Base-by-base conservation (phyloP, 2,329 filamentous ascomycete species). In the Colletotrichum navitas region DNA sequence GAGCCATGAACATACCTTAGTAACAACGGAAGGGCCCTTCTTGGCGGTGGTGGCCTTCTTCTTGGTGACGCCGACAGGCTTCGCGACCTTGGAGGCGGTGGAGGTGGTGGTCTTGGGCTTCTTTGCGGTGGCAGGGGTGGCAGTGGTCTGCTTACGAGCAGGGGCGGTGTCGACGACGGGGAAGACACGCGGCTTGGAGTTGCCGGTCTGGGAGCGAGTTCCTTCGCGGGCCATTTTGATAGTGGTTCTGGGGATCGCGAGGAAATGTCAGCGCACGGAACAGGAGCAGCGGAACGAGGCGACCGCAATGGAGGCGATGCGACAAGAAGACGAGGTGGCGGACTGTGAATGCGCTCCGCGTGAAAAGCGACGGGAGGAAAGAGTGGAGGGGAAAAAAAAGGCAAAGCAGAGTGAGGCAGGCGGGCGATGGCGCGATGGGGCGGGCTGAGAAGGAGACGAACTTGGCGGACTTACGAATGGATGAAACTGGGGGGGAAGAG, bases 121-220 rank as follows among this genome's bases (percentile, higher is more conserved):
- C 36, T 55, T 55, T 7, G 59, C 34, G 32, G 54, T 51, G n/a
- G 71, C 34, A 41, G 63, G 5, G 18, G 60, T 75, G 43, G 68
- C 61, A 26, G 63, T 60, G 71, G 68, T 81, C 76, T 84, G 82
- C 80, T 82, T 82, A 77, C 85, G 83, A 72, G 80, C 79, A 32
- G 85, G 85, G 54, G 79, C 81, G 18, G 84, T 85, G 77, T 88
- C 85, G 76, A 87, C 77, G 55, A 82, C 80, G 71, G 81, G 78
- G 77, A 88, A 84, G 78, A 88, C 80, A 77, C 87, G 85, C 73
- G 87, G 86, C 78, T 83, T 84, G 74, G 85, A 84, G 80, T 85
- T 84, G 83, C 85, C 85, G 45, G 85, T 87, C 75, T 80, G 79
- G 61, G 86, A 87, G 78, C 85, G 84, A 65, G 85, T 87, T 75